phyloP scores from a whole-genome alignment of 441 rosid species.

The Bocquillonia castaneifolia region DNA sequence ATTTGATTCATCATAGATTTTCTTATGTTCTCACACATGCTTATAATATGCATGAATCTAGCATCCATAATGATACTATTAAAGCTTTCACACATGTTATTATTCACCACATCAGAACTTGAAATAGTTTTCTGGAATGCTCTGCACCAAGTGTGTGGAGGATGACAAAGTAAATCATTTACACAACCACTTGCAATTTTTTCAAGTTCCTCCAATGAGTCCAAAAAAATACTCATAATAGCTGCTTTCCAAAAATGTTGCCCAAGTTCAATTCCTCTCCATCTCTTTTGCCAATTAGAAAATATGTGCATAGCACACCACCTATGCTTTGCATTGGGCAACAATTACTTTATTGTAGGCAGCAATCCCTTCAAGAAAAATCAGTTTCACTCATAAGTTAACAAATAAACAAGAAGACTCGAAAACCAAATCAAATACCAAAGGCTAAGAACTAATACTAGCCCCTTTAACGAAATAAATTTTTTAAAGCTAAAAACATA shows the following conservation, averaged over 20 bases:
- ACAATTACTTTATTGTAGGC: not conserved
- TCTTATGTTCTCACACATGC: not conserved
- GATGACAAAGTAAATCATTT: not conserved
- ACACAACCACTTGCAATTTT: not conserved
- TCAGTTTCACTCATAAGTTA: too few relatives aligned
- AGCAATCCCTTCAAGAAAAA: not conserved
- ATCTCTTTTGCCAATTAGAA: not conserved
- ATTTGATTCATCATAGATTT: not conserved
- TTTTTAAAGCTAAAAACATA: too few relatives aligned
- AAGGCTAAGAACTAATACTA: too few relatives aligned
- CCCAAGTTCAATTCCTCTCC: not conserved
- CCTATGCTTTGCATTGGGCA: slow-evolving; percentile 20
- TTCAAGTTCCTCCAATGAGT: not conserved
- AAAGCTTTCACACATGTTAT: not conserved
- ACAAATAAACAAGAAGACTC: too few relatives aligned
- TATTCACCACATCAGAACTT: not conserved
- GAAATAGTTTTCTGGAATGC: not conserved
- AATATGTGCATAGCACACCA: slow-evolving; percentile 55
- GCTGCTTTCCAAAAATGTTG: not conserved
- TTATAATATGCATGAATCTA: not conserved
- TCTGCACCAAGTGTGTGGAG: not conserved
- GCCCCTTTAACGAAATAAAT: too few relatives aligned
- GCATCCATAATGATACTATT: not conserved
- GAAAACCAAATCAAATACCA: too few relatives aligned
- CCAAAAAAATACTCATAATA: not conserved